Percentiles rank a stretch among this genome's conserved stretches.
Conservation (phyloP, 257 asterid species). For the Fraxinus pennsylvanica region DNA sequence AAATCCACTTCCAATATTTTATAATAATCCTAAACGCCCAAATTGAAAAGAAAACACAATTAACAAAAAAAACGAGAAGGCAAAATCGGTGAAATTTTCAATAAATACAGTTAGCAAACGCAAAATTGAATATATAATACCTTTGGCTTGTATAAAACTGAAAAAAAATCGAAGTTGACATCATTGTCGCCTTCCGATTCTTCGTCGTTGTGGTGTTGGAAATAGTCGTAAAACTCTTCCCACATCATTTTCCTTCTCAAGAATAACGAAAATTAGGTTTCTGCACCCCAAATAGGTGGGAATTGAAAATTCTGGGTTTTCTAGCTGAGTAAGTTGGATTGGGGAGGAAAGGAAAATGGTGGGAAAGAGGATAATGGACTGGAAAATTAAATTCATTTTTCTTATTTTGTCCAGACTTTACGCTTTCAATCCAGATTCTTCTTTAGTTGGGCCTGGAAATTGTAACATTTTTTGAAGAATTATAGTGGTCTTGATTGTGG, state of each 20-base stretch:
- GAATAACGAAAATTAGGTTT: neutral
- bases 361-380: neutral
- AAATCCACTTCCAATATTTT: slow-evolving; percentile 79
- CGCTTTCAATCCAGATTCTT: too few relatives aligned
- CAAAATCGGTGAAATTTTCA: neutral
- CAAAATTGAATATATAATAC: slow-evolving; percentile 21
- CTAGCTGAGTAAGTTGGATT: neutral
- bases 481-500: too few relatives aligned
- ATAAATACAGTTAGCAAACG: neutral
- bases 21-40: slow-evolving; percentile 67
- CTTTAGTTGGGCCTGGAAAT: too few relatives aligned
- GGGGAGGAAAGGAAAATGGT: neutral
- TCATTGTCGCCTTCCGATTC: slow-evolving; percentile 46
- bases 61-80: neutral
- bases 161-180: slow-evolving; percentile 67
- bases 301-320: neutral
- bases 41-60: neutral
- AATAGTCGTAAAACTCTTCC: slow-evolving; percentile 60
- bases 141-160: slow-evolving; percentile 71
- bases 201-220: slow-evolving; percentile 37
- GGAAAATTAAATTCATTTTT: neutral
- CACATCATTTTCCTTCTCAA: slow-evolving; percentile 55
- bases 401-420: neutral
- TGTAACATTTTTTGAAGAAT: too few relatives aligned
- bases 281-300: neutral